These are phyloP conservation scores for Colletotrichum aenigma DNA, from an alignment of 2,329 filamentous ascomycete genomes.

Conservation along the genomic window DNA sequence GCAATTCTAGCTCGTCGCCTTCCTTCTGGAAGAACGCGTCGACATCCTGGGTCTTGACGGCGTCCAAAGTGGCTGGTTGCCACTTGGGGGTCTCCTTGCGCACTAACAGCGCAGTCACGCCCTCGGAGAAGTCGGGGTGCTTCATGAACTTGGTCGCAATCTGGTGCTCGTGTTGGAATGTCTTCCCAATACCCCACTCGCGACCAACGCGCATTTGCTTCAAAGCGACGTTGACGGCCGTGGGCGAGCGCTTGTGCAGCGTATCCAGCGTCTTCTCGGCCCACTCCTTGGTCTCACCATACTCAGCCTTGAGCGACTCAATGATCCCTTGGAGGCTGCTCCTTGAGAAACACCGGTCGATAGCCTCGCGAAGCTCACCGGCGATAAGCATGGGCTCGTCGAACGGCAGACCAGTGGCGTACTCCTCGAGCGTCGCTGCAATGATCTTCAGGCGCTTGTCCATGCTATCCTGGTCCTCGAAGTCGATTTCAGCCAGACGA, in stretches of 20 bases:
- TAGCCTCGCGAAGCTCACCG: conserved; percentile 75
- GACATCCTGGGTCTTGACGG: conserved; percentile 59
- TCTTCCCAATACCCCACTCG: conserved; percentile 80
- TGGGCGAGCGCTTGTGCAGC: conserved; percentile 81
- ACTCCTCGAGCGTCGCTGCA: conserved; percentile 91
- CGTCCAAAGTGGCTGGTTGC: conserved; percentile 75
- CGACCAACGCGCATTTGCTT: conserved; percentile 79
- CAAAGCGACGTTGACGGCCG: conserved; percentile 82
- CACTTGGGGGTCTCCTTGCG: conserved; percentile 74
- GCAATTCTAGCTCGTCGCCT: conserved; percentile 58
- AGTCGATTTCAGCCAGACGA: conserved; percentile 86
- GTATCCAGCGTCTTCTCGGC: conserved; percentile 78
- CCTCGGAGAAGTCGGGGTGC: conserved; percentile 89
- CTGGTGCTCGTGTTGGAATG: conserved; percentile 84
- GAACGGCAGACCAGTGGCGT: conserved; percentile 81
- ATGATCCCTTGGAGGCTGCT: conserved; percentile 74
- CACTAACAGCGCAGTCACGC: conserved; percentile 82
- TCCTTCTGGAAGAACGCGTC: conserved; percentile 71
- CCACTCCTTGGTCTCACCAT: conserved; percentile 69
- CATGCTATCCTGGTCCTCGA: conserved; percentile 75
- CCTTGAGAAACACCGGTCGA: conserved; percentile 82
- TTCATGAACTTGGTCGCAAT: conserved; percentile 90
- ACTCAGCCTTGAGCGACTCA: conserved; percentile 62
- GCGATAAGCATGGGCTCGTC: conserved; percentile 70
- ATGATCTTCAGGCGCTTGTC: conserved; percentile 72